These are phyloP conservation scores for Brettanomyces sp. DNA, from an alignment of 805 yeast species.

Conservation along the genomic window DNA sequence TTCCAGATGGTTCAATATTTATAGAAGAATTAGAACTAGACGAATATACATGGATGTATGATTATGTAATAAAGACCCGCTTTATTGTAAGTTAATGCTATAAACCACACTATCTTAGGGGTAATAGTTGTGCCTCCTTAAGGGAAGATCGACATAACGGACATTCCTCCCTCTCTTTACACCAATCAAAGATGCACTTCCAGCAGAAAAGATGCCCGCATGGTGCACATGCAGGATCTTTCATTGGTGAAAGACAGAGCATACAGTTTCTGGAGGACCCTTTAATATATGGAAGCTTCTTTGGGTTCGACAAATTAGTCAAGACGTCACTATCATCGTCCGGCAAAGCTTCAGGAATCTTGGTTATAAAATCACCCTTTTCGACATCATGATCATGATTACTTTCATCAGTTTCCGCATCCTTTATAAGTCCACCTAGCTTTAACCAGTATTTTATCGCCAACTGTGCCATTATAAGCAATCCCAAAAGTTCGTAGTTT, in stretches of 20 bases:
- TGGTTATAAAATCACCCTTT: too few relatives aligned
- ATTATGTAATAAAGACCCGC: too few relatives aligned
- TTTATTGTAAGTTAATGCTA: not conserved
- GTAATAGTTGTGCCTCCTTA: slow-evolving; percentile 51
- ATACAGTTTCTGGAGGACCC: slow-evolving; percentile 67
- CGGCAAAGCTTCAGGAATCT: not conserved
- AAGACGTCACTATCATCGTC: not conserved
- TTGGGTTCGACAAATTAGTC: slow-evolving; percentile 49
- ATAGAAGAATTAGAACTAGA: not conserved
- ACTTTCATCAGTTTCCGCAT: too few relatives aligned
- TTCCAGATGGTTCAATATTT: not conserved
- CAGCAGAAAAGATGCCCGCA: slow-evolving; percentile 96
- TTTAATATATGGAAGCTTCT: slow-evolving; percentile 57
- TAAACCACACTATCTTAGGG: slow-evolving; percentile 31
- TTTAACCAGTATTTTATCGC: slow-evolving; percentile 33
- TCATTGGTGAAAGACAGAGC: slow-evolving; percentile 74
- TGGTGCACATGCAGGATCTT: slow-evolving; percentile 71
- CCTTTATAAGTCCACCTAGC: slow-evolving; percentile 8
- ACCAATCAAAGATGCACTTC: slow-evolving; percentile 86
- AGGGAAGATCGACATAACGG: slow-evolving; percentile 80
- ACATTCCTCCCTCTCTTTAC: slow-evolving; percentile 78
- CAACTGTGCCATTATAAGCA: slow-evolving; percentile 45
- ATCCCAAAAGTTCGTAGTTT: slow-evolving; percentile 71
- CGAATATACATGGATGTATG: not conserved
- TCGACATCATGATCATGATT: too few relatives aligned